Conservation (phyloP, 495 filamentous ascomycete species). For the Aspergillus kassunensis region DNA sequence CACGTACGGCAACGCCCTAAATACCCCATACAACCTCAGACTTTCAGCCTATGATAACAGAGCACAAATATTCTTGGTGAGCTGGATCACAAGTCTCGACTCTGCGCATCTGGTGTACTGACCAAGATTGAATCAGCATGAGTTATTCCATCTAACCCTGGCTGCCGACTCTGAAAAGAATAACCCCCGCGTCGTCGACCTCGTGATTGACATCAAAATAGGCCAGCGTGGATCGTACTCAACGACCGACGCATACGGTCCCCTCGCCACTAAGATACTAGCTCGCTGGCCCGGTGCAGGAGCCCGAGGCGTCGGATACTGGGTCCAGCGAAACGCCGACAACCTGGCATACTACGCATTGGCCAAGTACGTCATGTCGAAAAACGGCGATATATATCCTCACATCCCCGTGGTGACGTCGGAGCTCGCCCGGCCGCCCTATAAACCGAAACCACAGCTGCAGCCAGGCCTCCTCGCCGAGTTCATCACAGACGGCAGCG, state of each 20-base stretch:
- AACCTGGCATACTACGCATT: slow-evolving; percentile 13
- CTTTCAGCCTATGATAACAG: slow-evolving; percentile 8
- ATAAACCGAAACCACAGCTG: too few relatives aligned
- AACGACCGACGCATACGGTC: slow-evolving; percentile 1
- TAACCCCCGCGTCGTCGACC: slow-evolving; percentile 8
- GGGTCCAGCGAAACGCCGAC: slow-evolving; percentile 5
- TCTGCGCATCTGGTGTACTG: slow-evolving; percentile 3
- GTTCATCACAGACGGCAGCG: too few relatives aligned
- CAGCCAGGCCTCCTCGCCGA: too few relatives aligned
- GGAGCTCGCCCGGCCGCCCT: too few relatives aligned
- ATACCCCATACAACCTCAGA: slow-evolving; percentile 3
- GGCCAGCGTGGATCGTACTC: background rate
- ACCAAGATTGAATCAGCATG: slow-evolving; percentile 9
- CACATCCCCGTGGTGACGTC: too few relatives aligned
- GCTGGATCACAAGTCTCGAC: slow-evolving; percentile 1
- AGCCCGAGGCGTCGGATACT: slow-evolving; percentile 2
- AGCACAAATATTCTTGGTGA: slow-evolving; percentile 8
- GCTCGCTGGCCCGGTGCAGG: background rate
- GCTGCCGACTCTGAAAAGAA: slow-evolving; percentile 2
- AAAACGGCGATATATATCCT: too few relatives aligned
- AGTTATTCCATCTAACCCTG: slow-evolving; percentile 10
- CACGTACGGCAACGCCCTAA: slow-evolving; percentile 3
- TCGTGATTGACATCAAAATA: slow-evolving; percentile 4
- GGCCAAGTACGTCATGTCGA: too few relatives aligned
- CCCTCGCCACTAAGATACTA: slow-evolving; percentile 6